Percentiles rank a stretch among this genome's conserved stretches.
Conservation (phyloP, 1,284 basidiomycete genomes). For the Trametes pubescens region DNA sequence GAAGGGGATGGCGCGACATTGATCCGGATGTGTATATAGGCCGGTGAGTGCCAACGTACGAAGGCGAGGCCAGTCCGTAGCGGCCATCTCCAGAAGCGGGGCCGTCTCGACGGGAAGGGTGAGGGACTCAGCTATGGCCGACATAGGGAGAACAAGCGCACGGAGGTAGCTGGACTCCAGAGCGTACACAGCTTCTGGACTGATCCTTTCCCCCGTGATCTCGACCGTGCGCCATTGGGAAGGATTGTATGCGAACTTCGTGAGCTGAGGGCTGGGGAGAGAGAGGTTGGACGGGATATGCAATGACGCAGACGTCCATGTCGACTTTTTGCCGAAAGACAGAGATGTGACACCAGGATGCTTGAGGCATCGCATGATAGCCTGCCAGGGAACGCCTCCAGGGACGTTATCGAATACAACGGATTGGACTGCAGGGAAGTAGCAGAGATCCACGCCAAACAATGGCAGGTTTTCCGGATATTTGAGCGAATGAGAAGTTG, state of each 20-base stretch:
- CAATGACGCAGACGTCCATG: not conserved
- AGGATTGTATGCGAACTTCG: not conserved
- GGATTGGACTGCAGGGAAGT: not conserved
- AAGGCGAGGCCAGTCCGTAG: conserved; percentile 3
- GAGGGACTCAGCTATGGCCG: conserved; percentile 4
- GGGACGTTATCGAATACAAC: not conserved
- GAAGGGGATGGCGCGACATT: not conserved
- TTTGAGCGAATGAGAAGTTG: too few species aligned
- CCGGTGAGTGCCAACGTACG: not conserved
- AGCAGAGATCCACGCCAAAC: not conserved
- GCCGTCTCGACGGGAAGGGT: conserved; percentile 7
- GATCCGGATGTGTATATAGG: not conserved
- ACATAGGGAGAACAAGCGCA: not conserved
- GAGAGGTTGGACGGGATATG: not conserved
- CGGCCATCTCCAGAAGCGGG: conserved; percentile 8
- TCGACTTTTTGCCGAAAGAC: not conserved
- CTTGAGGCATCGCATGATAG: not conserved
- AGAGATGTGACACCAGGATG: conserved; percentile 2
- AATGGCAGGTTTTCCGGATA: too few species aligned
- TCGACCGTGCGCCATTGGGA: not conserved
- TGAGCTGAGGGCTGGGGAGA: not conserved
- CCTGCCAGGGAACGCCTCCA: conserved; percentile 2
- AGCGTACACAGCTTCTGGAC: not conserved
- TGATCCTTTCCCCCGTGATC: not conserved
- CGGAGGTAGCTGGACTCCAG: not conserved